phyloP scores from a whole-genome alignment of 192 early-diverging fungal species.

The Entomortierella lignicola region DNA sequence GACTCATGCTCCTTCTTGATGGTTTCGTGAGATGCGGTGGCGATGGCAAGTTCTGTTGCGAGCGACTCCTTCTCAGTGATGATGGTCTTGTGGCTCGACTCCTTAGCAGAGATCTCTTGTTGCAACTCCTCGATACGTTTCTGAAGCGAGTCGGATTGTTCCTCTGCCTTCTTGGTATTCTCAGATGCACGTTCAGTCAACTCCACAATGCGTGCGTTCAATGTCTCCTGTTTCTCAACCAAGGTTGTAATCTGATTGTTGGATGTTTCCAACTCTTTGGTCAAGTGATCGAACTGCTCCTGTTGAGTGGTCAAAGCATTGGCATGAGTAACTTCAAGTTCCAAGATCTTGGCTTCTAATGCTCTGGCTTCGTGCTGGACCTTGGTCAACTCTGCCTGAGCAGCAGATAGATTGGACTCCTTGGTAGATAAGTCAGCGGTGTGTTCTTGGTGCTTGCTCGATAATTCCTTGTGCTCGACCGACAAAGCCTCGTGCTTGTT shows the following conservation, averaged over 20 bases:
- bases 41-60: constrained; percentile 5
- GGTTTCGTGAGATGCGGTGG: constrained; percentile 3
- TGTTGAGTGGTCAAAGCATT: constrained; percentile 14
- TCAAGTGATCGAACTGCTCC: constrained; percentile 41
- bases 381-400: constrained; percentile 9
- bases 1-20: constrained; percentile 13
- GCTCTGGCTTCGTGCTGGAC: constrained; percentile 13
- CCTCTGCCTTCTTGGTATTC: constrained; percentile 33
- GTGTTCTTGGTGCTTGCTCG: constrained; percentile 31
- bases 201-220: constrained; percentile 32
- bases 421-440: constrained; percentile 21
- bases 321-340: constrained; percentile 29
- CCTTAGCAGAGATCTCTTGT: constrained; percentile 26
- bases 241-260: constrained; percentile 35
- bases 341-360: constrained; percentile 8
- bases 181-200: constrained; percentile 34
- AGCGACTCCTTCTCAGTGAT: constrained; percentile 40
- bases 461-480: constrained; percentile 8
- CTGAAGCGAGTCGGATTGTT: constrained; percentile 17
- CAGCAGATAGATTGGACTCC: constrained; percentile 16
- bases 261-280: constrained; percentile 43
- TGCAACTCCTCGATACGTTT: constrained; percentile 45
- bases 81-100: constrained; percentile 15
- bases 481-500: too few relatives aligned
- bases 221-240: constrained; percentile 27